Evolutionary conservation across 345 rosid species (phyloP), one percentile per base, ranked within the genome.

Genomic region (Lepidium sativum): DNA sequence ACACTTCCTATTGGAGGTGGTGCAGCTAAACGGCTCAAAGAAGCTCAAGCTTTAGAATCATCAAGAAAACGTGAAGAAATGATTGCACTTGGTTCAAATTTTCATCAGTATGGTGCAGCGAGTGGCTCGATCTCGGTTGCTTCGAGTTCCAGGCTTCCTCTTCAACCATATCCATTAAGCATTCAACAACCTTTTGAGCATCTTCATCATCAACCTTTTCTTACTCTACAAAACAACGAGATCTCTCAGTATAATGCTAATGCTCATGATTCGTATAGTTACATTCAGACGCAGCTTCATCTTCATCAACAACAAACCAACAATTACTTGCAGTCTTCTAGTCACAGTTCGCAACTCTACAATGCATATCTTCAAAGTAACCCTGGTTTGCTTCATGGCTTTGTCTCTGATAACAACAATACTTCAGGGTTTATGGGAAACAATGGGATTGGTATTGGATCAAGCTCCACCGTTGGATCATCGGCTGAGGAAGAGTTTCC

Each of bases 1-100:
- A 82, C 92, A 3, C 77, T 94, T 50, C 99, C 97, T 6, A 91
- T 94, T 9, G 97, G 99, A 13, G 99, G 99, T 15, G 99, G 97
- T 4, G 99, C 97, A 0, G 99, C 97, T 6, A 94, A 94, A 60
- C 60, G 97, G 9, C 82, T 94, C 8, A 94, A 94, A 73, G 99
- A 94, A 68, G 99, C 99, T n/a, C 99, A 91, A 44, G 99, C 97
- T 6, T 60, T 94, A 3, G 99, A 94, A 76, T 78, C 91, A 0
- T 85, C 95, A 3, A 73, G 89, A 65, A 86, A 87, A 70, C 80
- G 92, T 0, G 96, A 94, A 42, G 96, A 94, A 77, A 84, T 91
- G 86, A 79, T 90, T 4, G 92, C 92, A 8, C 86, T 90, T 2
- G 86, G 87, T 9, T 85, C 99, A 58, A 67, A 58, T 54, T 81